Base-by-base conservation (phyloP, 202 grass and related monocot genomes). In the Zoysia matrella region DNA sequence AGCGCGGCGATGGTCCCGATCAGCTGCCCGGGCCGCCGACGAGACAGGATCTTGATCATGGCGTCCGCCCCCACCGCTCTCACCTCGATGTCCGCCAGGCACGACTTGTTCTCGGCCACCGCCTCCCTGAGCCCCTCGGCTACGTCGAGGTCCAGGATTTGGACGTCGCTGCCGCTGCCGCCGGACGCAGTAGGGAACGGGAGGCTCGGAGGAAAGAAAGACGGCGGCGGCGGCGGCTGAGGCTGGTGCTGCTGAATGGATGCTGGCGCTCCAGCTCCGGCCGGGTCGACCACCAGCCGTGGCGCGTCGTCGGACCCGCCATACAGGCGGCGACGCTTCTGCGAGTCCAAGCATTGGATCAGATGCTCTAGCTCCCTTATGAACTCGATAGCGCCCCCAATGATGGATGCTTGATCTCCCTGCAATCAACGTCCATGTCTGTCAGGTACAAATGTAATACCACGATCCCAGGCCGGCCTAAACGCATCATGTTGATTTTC, bases 351-450 rank as follows among this genome's bases (percentile, higher is more conserved):
- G 85, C 96, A 99, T 77, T 95, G 90, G 67, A 99, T 92, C 60
- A 96, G 85, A 69, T 99, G 96, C 74, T 99, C 96, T 1, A 99
- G 84, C 84, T 99, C 96, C 5, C 96, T 74, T 40, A 99, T 92
- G 72, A 96, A 99, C 81, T 99, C 96, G 18, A 99, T 99, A 57
- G 96, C 96, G 57, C 96, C 96, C 0, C 96, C 96, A 36, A 99
- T 94, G 52, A 99, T 95, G 12, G 96, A 96, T 40, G 96, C 96
- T 66, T 99, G 91, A 55, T 94, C 96, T 84, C 96, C 96, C 96
- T 98, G 86, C 30, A 36, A 36, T 36, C 30, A 36, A 36, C 30
- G 30, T 36, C 30, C 30, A 36, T 36, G 30, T 36, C 30, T 36
- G 30, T 36, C 30, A 36, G 30, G 30, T 36, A 36, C 30, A 36